A percentile compares a stretch with the other conserved stretches of the same genome.
phyloP scores from a whole-genome alignment of 306 rosid genomes.

The Castanea sativa region DNA sequence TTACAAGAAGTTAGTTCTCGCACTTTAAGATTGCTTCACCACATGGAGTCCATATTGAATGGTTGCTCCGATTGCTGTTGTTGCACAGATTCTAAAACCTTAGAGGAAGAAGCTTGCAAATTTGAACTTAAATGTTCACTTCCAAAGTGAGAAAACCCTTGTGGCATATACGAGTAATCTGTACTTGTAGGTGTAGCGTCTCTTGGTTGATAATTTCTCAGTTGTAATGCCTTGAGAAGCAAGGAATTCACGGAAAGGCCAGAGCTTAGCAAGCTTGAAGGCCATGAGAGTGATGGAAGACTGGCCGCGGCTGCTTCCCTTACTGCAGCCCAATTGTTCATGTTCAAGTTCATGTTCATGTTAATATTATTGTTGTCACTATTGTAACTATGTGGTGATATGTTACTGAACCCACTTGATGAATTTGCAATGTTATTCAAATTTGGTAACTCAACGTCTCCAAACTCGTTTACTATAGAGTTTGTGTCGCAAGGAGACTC shows the following conservation, averaged over 20 bases:
- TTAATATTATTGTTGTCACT: slow-evolving; percentile 25
- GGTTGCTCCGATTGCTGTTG: slow-evolving; percentile 72
- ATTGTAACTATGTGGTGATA: slow-evolving; percentile 37
- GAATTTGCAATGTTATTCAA: slow-evolving; percentile 44
- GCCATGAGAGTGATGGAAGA: slow-evolving; percentile 57
- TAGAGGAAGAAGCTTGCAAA: slow-evolving; percentile 58
- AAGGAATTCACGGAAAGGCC: slow-evolving; percentile 62
- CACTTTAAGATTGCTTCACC: slow-evolving; percentile 45
- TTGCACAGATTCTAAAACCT: slow-evolving; percentile 47
- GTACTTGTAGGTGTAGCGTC: slow-evolving; percentile 28
- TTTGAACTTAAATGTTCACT: slow-evolving; percentile 35
- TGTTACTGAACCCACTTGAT: slow-evolving; percentile 31
- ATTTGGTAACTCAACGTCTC: slow-evolving; percentile 62
- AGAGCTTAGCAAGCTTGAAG: slow-evolving; percentile 48
- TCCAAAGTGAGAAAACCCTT: slow-evolving; percentile 41
- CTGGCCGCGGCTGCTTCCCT: slow-evolving; percentile 25
- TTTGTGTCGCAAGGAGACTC: slow-evolving; percentile 71
- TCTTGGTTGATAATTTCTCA: slow-evolving; percentile 56
- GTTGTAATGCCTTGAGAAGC: slow-evolving; percentile 88
- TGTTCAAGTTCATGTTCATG: slow-evolving; percentile 46
- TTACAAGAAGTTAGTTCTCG: slow-evolving; percentile 30
- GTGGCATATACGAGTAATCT: slow-evolving; percentile 34
- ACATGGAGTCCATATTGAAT: slow-evolving; percentile 87
- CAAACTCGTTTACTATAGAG: slow-evolving; percentile 65
- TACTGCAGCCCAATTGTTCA: slow-evolving; percentile 52